Evolutionary conservation across 345 rosid species (phyloP).

Genomic region (Salix arbutifolia): DNA sequence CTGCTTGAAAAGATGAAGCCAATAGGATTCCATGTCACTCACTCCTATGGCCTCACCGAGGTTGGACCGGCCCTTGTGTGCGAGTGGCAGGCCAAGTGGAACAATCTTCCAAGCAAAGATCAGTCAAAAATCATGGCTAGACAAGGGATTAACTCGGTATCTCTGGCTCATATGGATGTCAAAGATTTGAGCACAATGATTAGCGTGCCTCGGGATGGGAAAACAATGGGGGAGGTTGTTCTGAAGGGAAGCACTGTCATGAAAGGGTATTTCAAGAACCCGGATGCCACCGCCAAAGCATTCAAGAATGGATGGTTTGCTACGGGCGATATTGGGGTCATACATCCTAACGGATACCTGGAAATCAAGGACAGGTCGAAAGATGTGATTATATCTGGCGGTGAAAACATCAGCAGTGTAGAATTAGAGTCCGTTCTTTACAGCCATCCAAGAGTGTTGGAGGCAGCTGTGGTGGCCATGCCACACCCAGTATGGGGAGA

Average conservation of each 20-base stretch:
- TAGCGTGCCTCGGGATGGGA: constrained; percentile 61
- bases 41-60: constrained; percentile 73
- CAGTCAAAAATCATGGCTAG: constrained; percentile 48
- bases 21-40: constrained; percentile 66
- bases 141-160: constrained; percentile 55
- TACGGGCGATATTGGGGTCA: constrained; percentile 43
- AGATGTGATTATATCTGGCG: constrained; percentile 47
- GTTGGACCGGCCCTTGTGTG: constrained; percentile 65
- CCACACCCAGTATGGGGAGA: constrained; percentile 44
- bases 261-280: constrained; percentile 70
- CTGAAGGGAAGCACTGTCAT: constrained; percentile 65
- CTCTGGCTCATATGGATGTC: constrained; percentile 66
- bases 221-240: constrained; percentile 63
- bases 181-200: constrained; percentile 43
- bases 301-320: constrained; percentile 48
- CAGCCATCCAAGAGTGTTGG: constrained; percentile 36
- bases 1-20: constrained; percentile 46
- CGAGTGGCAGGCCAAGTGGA: constrained; percentile 77
- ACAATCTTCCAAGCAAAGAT: constrained; percentile 27
- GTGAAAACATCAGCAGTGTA: constrained; percentile 47
- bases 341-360: constrained; percentile 46
- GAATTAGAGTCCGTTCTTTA: constrained; percentile 40
- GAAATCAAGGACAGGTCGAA: constrained; percentile 46
- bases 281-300: constrained; percentile 40
- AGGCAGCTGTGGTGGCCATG: constrained; percentile 50